These are phyloP conservation scores for Lachnellula willkommii DNA, from an alignment of 2,329 filamentous ascomycete genomes.

Conservation along the genomic window DNA sequence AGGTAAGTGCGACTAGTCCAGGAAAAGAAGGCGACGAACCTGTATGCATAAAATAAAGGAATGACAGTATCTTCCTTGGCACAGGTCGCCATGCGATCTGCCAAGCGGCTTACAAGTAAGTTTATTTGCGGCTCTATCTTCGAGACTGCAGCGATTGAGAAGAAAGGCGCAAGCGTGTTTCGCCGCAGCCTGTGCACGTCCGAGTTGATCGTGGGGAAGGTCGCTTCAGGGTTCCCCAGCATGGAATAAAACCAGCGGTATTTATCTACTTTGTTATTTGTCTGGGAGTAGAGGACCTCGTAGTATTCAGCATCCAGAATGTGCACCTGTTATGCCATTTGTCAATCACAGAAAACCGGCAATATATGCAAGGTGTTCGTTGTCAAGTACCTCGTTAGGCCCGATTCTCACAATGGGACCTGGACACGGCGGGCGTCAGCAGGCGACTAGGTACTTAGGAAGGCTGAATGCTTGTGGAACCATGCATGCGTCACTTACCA, in stretches of 20 bases:
- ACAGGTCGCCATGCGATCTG: conserved; percentile 7
- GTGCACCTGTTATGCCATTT: conserved; percentile 10
- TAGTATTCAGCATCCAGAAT: conserved; percentile 24
- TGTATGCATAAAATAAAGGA: conserved; percentile 23
- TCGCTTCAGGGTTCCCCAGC: conserved; percentile 9
- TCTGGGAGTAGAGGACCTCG: conserved; percentile 16
- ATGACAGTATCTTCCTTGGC: conserved; percentile 14
- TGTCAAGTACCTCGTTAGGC: conserved; percentile 19
- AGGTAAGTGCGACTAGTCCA: neutral
- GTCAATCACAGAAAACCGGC: neutral
- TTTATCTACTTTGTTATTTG: conserved; percentile 17
- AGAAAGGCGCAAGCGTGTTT: conserved; percentile 13
- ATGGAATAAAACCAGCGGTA: conserved; percentile 13
- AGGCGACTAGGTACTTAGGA: neutral
- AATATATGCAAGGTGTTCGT: neutral
- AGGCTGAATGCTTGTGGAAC: too few species aligned
- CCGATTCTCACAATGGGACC: conserved; percentile 27
- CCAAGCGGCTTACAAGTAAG: conserved; percentile 19
- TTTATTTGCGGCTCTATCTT: conserved; percentile 24
- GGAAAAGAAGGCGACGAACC: neutral
- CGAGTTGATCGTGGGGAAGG: conserved; percentile 12
- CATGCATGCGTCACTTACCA: neutral
- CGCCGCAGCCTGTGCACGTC: conserved; percentile 12
- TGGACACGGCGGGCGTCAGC: neutral
- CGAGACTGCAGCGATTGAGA: conserved; percentile 20